Percentiles rank a stretch among this genome's conserved stretches.
These are phyloP conservation scores for Kwoniella botswanensis DNA, from an alignment of 768 basidiomycete species.

Conservation along the genomic window DNA sequence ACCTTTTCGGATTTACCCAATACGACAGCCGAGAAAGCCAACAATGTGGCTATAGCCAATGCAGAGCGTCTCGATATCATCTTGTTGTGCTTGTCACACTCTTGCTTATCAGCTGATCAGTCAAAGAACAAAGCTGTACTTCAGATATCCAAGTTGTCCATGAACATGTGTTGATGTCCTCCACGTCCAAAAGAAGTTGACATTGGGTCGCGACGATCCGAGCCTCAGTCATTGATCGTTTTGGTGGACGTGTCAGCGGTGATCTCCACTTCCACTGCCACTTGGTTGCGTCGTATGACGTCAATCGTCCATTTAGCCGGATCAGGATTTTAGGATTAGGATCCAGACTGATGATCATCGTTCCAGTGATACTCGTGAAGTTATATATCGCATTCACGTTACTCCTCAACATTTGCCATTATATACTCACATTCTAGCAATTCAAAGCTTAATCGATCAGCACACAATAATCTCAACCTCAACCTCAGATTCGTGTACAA, in stretches of 20 bases:
- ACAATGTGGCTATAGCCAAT: neutral
- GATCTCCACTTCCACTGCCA: constrained; percentile 10
- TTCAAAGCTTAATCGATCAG: too few species aligned
- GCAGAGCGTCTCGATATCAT: constrained; percentile 16
- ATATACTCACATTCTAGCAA: too few species aligned
- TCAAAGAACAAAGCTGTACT: neutral
- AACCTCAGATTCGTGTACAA: neutral
- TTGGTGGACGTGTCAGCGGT: neutral
- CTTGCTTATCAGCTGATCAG: neutral
- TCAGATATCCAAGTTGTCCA: neutral
- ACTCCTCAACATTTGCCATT: neutral
- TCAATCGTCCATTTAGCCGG: neutral
- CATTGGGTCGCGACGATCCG: constrained; percentile 13
- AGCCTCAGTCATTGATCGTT: constrained; percentile 5
- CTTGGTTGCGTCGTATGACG: neutral
- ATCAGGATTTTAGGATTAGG: neutral
- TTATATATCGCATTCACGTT: neutral
- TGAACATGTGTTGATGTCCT: neutral
- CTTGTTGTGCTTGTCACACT: neutral
- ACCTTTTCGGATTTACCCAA: constrained; percentile 21
- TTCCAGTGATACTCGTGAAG: too few species aligned
- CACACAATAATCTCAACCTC: neutral
- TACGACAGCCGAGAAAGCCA: constrained; percentile 20
- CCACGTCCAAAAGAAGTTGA: neutral
- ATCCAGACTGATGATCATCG: neutral